phyloP scores from a whole-genome alignment of 2,329 filamentous ascomycete species.

The Colletotrichum euphorbiae region DNA sequence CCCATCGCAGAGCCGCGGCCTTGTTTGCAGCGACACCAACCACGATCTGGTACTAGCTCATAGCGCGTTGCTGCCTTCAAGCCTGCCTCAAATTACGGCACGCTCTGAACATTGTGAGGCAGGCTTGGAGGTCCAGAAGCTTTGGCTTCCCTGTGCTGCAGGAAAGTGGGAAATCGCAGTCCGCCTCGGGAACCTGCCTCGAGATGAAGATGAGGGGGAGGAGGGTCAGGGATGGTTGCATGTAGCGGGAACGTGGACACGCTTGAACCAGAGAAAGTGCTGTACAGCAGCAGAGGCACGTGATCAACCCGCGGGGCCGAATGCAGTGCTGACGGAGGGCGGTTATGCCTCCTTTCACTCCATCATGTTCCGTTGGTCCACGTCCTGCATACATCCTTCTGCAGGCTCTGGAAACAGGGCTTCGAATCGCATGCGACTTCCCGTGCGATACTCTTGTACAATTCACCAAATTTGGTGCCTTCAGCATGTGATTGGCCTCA shows the following conservation, averaged over 20 bases:
- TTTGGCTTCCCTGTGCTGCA: not conserved
- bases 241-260: not conserved
- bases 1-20: no score
- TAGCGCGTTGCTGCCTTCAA: not conserved
- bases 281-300: not conserved
- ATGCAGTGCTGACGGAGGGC: no score
- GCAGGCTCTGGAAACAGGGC: conserved; percentile 4
- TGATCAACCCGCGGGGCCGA: not conserved
- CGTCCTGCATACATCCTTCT: not conserved
- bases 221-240: not conserved
- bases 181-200: not conserved
- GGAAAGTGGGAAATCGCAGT: not conserved
- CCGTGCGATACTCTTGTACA: not conserved
- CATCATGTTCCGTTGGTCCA: no score
- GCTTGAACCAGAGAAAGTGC: not conserved
- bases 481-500: not conserved
- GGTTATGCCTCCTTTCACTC: no score
- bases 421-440: conserved; percentile 8
- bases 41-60: no score
- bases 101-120: not conserved
- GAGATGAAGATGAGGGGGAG: not conserved
- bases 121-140: not conserved
- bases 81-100: not conserved
- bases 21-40: no score
- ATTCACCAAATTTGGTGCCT: not conserved